phyloP scores from a whole-genome alignment of 2,329 filamentous ascomycete genomes.

The Colletotrichum melonis region DNA sequence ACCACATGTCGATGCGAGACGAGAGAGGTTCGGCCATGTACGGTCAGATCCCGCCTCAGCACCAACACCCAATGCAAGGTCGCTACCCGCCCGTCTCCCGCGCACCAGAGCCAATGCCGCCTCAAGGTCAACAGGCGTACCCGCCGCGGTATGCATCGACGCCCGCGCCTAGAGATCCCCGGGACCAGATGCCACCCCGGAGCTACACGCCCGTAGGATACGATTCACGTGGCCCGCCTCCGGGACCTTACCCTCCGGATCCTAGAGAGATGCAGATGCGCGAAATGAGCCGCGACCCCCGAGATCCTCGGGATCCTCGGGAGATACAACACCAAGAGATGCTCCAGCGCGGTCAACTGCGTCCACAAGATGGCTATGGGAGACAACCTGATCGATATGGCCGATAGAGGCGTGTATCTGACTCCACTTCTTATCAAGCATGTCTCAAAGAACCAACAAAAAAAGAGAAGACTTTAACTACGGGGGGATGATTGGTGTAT shows the following conservation, averaged over 20 bases:
- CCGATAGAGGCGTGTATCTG: constrained; percentile 43
- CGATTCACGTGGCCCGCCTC: constrained; percentile 54
- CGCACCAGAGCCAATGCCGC: constrained; percentile 54
- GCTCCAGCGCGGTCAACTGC: constrained; percentile 51
- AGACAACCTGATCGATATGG: constrained; percentile 57
- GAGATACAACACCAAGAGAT: constrained; percentile 41
- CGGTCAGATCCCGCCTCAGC: constrained; percentile 39
- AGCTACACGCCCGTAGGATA: constrained; percentile 60
- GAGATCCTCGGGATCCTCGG: constrained; percentile 50
- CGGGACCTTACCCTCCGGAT: constrained; percentile 48
- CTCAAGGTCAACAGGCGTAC: constrained; percentile 53
- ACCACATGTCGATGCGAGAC: constrained; percentile 46
- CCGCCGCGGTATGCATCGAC: constrained; percentile 55
- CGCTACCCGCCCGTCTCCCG: constrained; percentile 53
- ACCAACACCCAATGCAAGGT: constrained; percentile 50
- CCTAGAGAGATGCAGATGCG: constrained; percentile 48
- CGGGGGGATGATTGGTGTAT: neutral
- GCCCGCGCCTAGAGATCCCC: constrained; percentile 52
- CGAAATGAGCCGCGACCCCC: constrained; percentile 48
- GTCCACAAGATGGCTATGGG: constrained; percentile 58
- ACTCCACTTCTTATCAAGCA: neutral
- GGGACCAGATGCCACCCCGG: constrained; percentile 56
- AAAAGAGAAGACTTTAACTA: neutral
- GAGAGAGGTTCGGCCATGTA: constrained; percentile 52
- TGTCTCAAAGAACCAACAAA: constrained; percentile 5